Evolutionary conservation across 1,139 yeast species (phyloP), one percentile per base, ranked within the genome.

Genomic region (Lodderomyces beijingensis): DNA sequence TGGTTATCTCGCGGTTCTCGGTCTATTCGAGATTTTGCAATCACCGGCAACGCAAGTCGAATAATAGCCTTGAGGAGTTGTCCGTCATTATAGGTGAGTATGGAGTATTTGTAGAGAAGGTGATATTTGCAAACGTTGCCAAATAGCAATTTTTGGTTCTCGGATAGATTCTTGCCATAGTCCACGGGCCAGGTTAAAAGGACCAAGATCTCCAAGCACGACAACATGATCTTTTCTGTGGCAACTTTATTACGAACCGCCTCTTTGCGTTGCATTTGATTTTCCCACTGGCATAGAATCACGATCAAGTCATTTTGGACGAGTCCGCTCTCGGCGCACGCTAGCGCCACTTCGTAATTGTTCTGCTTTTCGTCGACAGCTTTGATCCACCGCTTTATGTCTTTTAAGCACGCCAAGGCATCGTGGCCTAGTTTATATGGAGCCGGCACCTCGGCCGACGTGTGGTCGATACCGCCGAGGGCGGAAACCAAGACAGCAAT

Each of bases 391-490:
- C 84, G 69, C 52, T 86, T 87, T 40, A 91, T 59, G 59, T 91
- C 98, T 46, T 85, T 82, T 23, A 91, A 61, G 56, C 97, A 87
- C 1, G 89, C 89, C 39, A 85, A 59, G 2, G 96, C 96, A 51
- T 91, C 97, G 44, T 83, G 89, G 8, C 98, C 98, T 3, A 89
- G 67, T 42, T 75, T 77, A 50, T 91, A 91, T 0, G 81, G 79
- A 1, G 58, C 55, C 1, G 75, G 68, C 3, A 52, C 42, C 3
- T 51, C 46, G 0, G 67, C 50, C 3, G 66, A 51, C 0, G 82
- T 57, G 34, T 77, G 70, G 52, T 86, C 95, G 0, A 76, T 69
- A 1, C 95, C 95, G 30, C 96, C 96, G 2, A 87, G 62, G 0
- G 95, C 91, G 2, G 91, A 73, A 4, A 82, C 85, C 32, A 85